Evolutionary conservation across 1,139 yeast genomes (phyloP), one percentile per base, ranked within the genome.

Genomic region (Diutina ranongensis): DNA sequence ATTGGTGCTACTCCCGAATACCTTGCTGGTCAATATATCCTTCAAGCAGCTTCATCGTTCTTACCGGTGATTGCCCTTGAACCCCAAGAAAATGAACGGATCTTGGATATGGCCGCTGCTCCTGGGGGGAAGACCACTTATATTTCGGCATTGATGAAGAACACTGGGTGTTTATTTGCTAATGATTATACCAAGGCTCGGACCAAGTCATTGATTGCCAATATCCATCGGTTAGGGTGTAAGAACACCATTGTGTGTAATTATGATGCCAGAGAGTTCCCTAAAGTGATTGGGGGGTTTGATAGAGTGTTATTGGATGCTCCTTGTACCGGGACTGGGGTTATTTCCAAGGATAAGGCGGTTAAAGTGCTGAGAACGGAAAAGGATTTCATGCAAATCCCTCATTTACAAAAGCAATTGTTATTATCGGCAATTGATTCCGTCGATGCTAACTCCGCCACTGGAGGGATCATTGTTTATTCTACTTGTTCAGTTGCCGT

Each of bases 271-370:
- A 80, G 98, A 63, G 97, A 92, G 62, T 94, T 94, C 61, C 98
- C 98, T 44, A 88, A 88, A 63, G 97, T 92, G 46, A 87, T 94
- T 62, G 98, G 98, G 53, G 98, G 98, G 1, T 94, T 94, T 57
- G 98, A 94, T 63, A 78, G 98, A 65, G 81, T 94, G 44, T 69
- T 94, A 51, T 73, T 94, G 55, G 99, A 94, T 73, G 98, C 99
- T 32, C 99, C 99, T 54, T 94, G 99, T 68, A 88, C 98, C 3
- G 99, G 99, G 70, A 92, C 98, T 3, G 99, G 99, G 69, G 98
- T 94, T 55, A 89, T 94, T 61, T 94, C 96, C 51, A 94, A 94
- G 68, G 98, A 94, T 68, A 95, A 88, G 59, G 82, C 88, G 46
- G 97, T 92, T 51, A 94, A 94, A 65, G 83, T 86, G 15, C 83